Base-by-base conservation (phyloP, 768 basidiomycete species). In the Candolleomyces aberdarensis region DNA sequence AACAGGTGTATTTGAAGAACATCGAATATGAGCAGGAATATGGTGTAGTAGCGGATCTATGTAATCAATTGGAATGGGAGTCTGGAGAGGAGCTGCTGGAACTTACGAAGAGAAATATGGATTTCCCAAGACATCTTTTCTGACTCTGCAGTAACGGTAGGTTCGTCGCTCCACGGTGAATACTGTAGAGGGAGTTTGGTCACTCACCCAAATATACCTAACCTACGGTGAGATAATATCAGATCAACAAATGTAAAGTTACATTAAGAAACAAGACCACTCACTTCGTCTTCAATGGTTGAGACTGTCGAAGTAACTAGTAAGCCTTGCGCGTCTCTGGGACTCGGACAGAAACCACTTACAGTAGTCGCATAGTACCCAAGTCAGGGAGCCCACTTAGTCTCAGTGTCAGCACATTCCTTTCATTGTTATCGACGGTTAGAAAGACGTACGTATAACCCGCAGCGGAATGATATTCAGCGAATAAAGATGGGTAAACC, bases 1-100 rank as follows among this genome's bases (percentile, higher is more conserved):
- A 80, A 80, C 3, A 74, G 65, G 54, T 82, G 80, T 39, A 80
- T 81, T 61, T 81, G 80, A 7, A 75, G 66, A 2, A 76, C 75
- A 56, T 81, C 80, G 61, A 81, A 80, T 2, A 78, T 61, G 2
- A 80, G 64, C 9, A 80, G 73, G 6, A 72, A 68, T n/a, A 81
- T 73, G 43, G 76, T 80, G 63, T 80, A 82, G 62, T 82, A 82
- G 47, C 80, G 74, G 26, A 81, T 77, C 80, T 82, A 20, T 17
- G 44, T 17, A 9, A 26, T 46, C 2, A 7, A 7, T 46, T 26
- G 3, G 26, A 26, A 26, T 3, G 26, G 26, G 26, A 26, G 26
- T 26, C 26, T 26, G 26, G 26, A 26, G 44, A 20, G 19, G 8
- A 36, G 36, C 11, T 5, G 36, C 36, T 11, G 26, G 26, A 36